Base-by-base conservation (phyloP, 139 green algal species). In the Desmodesmus armatus region DNA sequence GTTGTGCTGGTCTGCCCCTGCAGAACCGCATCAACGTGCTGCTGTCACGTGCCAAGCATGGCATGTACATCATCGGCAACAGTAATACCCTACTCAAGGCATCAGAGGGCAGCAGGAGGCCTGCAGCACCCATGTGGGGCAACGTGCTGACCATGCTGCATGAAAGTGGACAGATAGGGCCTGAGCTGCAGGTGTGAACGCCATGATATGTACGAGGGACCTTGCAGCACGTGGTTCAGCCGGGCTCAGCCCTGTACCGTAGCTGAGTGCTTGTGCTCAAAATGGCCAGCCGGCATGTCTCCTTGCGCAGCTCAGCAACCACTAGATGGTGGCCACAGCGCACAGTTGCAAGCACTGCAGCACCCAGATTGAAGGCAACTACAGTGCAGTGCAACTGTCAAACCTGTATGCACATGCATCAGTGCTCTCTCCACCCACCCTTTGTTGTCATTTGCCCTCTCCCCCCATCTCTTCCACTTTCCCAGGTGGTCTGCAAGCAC, bases 21-120 rank as follows among this genome's bases (percentile, higher is more conserved):
- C 67, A 83, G 29, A 95, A 97, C 84, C 88, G 91, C 25, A 85
- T 92, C 81, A 96, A 96, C 83, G 95, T 98, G 60, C 74, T 95
- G 86, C 87, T 97, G 25, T 95, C 90, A 19, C 88, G 94, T 2
- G 77, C 77, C 7, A 83, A 78, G 37, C 75, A 93, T 44, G 91
- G 91, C 51, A 94, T 96, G 92, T 94, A 94, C 84, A 84, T 96
- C 37, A 76, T 96, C 11, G 93, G 93, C 35, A 91, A 91, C 82
- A 41, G 39, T 7, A 83, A 87, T 21, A 90, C 86, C 29, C 39
- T 88, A 31, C 33, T n/a, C 15, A 47, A 47, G 13, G 35, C 69
- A 40, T 25, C 73, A 77, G 23, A 80, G 79, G 29, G 60, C 33
- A 63, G 73, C 73, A 65, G 73, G 21, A 35, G 70, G 3, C 73